phyloP scores from a whole-genome alignment of 495 filamentous ascomycete species.

The Durotheca rogersii region DNA sequence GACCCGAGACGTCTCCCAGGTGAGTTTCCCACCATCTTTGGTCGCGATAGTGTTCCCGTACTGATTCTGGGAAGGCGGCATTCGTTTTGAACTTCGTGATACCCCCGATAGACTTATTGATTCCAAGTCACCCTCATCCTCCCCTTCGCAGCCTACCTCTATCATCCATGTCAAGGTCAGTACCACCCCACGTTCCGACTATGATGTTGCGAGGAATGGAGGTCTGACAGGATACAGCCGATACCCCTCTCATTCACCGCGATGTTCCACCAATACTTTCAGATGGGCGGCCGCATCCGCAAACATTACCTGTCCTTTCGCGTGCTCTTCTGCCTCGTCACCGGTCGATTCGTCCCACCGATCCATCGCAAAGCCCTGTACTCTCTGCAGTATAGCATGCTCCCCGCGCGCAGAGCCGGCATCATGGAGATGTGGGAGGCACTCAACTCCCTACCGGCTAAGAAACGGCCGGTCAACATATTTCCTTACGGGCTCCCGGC shows the following conservation, averaged over 20 bases:
- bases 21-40: constrained; percentile 32
- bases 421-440: constrained; percentile 84
- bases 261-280: constrained; percentile 97
- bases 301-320: constrained; percentile 91
- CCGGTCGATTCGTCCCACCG: constrained; percentile 84
- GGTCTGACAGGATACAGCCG: constrained; percentile 55
- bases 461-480: constrained; percentile 32
- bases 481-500: constrained; percentile 18
- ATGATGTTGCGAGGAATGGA: not conserved
- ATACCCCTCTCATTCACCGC: constrained; percentile 84
- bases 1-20: constrained; percentile 88
- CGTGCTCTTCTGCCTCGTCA: constrained; percentile 83
- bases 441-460: constrained; percentile 52
- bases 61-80: constrained; percentile 60
- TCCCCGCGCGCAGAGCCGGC: constrained; percentile 76
- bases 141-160: constrained; percentile 54
- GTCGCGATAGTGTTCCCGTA: constrained; percentile 2
- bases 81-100: constrained; percentile 87
- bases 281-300: constrained; percentile 85
- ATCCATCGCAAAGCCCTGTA: constrained; percentile 94
- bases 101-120: constrained; percentile 54
- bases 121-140: constrained; percentile 22
- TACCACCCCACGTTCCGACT: not conserved
- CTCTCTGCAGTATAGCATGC: constrained; percentile 97
- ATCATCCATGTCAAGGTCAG: constrained; percentile 79